Evolutionary conservation across 352 stramenopile species (phyloP), one percentile per base, ranked within the genome.

Genomic region (Pythium sukuiense): DNA sequence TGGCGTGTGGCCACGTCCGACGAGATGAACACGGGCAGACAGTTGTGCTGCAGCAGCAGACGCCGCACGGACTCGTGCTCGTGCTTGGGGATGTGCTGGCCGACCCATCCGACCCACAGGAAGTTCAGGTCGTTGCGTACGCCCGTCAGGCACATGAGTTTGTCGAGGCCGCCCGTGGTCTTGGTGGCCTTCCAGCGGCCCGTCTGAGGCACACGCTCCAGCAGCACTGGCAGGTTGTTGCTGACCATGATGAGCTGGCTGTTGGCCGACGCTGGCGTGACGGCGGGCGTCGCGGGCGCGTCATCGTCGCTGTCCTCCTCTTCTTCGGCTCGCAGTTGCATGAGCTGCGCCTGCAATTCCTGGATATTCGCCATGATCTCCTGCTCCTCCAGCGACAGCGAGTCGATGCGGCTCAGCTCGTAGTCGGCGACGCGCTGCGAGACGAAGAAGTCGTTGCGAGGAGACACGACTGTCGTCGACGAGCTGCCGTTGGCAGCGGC

Each of bases 351-450:
- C 66, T 97, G 89, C 11, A 96, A 76, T 49, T 96, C 88, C 58
- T 97, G 89, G 72, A 97, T 97, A 59, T 87, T 95, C 8, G 87
- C 83, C 56, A 97, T 72, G 62, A 97, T 90, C 70, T 95, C 86
- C 70, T 96, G 88, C 64, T 96, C 88, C 55, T 93, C 80, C 5
- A 96, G 72, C 53, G 78, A 90, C 46, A 96, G 69, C 59, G 79
- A 78, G 76, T 92, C 84, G 52, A 89, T 62, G 53, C 79, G 79
- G 56, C 77, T 89, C 33, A 85, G 59, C 46, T 92, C 83, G 52
- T 83, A 88, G 73, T 92, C 83, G 50, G 83, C 71, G 29, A 78
- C 74, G 57, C 83, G 80, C 63, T 92, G 83, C 24, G 83, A 92
- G 18, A 92, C 83, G 50, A 86, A 87, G 62, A 92, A 92, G 26